These are phyloP conservation scores for Trichoderma endophyticum DNA, from an alignment of 2,329 filamentous ascomycete species.

Conservation along the genomic window DNA sequence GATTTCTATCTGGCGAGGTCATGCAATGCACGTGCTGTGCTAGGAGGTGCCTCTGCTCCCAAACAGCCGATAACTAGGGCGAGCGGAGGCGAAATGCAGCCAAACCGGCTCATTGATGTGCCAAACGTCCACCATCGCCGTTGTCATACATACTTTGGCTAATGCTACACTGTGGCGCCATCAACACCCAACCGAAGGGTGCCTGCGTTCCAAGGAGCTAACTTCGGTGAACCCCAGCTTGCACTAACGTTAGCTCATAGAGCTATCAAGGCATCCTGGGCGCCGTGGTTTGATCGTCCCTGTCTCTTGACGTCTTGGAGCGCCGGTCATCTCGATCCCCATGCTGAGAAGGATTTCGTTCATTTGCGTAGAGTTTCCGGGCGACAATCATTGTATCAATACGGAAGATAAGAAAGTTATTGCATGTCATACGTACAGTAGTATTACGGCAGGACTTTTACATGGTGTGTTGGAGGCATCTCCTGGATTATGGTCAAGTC, in stretches of 20 bases:
- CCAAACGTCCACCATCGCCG: background rate
- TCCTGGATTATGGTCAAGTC: background rate
- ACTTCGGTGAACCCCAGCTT: conserved; percentile 7
- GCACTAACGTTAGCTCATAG: conserved; percentile 1
- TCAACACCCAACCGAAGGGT: conserved; percentile 1
- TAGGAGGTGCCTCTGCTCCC: background rate
- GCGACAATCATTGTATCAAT: background rate
- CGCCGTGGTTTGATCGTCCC: conserved; percentile 3
- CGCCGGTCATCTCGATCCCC: conserved; percentile 9
- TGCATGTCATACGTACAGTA: background rate
- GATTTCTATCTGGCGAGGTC: background rate
- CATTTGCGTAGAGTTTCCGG: background rate
- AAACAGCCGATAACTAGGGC: background rate
- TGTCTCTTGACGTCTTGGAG: conserved; percentile 12
- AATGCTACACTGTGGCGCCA: conserved; percentile 1
- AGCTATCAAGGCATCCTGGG: conserved; percentile 9
- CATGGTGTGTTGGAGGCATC: background rate
- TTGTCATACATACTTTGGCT: conserved; percentile 6
- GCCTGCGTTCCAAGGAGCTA: background rate
- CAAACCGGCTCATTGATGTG: background rate
- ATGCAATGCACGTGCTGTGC: background rate
- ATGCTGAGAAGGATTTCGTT: background rate
- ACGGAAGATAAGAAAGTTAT: background rate
- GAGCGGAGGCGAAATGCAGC: background rate
- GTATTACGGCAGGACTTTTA: background rate